Base-by-base conservation (phyloP, 169 alveolate genomes). In the Toxoplasma gondii region DNA sequence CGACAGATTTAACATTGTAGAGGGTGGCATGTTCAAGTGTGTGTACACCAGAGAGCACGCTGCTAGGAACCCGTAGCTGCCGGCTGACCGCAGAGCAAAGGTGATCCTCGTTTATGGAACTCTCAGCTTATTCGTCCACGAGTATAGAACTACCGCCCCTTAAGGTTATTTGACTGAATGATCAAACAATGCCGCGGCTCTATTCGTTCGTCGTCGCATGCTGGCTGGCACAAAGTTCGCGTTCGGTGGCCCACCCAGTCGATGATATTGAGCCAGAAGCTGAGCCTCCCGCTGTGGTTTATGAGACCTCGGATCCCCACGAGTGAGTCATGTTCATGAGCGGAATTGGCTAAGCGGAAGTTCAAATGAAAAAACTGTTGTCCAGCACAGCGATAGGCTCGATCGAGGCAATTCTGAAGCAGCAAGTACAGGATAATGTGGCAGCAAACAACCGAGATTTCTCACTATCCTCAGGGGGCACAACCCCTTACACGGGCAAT, bases 241-340 rank as follows among this genome's bases (percentile, higher is more conserved):
- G 43, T n/a, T 16, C 39, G 29, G 44, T 78, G 9, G n/a, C 86
- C 27, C 49, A 10, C 10, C 45, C 86, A 36, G 49, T 38, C 29
- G 86, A 78, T 19, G 97, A 96, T 91, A 88, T 36, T 9, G 82
- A 67, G 82, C 84, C 93, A 22, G 49, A 88, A 36, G 69, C 54
- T 22, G 64, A 49, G 84, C 84, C 58, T 16, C 84, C 83, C 19
- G 9, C 36, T 9, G 84, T 88, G 5, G 84, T 88, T 24, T 38
- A 82, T 31, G 69, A 38, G 53, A 31, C 90, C 67, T 22, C 67
- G 36, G 64, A 43, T 39, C 67, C 90, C 16, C 90, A 82, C 64
- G 90, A 22, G 90, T 82, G 24, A 82, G 90, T 82, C 34, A n/a
- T n/a, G n/a, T 9, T 19, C 39, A 9, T 19, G 45, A 4, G 74